Base-by-base conservation (phyloP, 306 rosid genomes). In the Trifolium fragiferum region DNA sequence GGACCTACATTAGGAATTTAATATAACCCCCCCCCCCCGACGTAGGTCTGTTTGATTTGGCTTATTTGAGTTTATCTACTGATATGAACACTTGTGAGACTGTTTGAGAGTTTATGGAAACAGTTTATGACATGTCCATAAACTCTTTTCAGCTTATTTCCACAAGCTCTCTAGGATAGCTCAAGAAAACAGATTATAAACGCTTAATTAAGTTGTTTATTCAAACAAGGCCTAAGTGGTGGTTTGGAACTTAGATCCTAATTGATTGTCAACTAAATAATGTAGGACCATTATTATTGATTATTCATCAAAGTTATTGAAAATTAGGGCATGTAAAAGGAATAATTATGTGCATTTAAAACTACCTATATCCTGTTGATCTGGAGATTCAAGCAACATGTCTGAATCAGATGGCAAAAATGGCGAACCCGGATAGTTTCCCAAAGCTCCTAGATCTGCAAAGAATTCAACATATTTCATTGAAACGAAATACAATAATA, bases 381-480 rank as follows among this genome's bases (percentile, higher is more conserved):
- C 97, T 3, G 98, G 91, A 54, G 99, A 94, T 72, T 94, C 96
- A 6, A 92, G 91, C 81, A 92, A 87, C 69, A 94, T 89, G 74
- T 95, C 99, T 15, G 98, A 90, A 83, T 92, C 98, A 14, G 97
- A 95, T 13, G 92, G 92, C 79, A 95, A 83, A 86, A 95, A 95
- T 41, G 99, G 96, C 19, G 99, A 95, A 66, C 98, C 96, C 9
- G 96, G 87, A 78, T 92, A 92, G 86, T 90, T 95, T 73, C 93
- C 99, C 53, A 92, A 76, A 74, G 96, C 93, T 84, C 97, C 99
- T 75, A 95, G 86, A 86, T 95, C 99, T 95, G 98, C 87, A 85
- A 67, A 65, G 27, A 53, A 61, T 33, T 75, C 35, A 76, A 78
- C 37, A 72, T 38, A 37, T 63, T 40, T 59, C 50, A 44, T 4